Evolutionary conservation across 306 rosid genomes (phyloP), one percentile per base, ranked within the genome.

Genomic region (Vigna hirtella): DNA sequence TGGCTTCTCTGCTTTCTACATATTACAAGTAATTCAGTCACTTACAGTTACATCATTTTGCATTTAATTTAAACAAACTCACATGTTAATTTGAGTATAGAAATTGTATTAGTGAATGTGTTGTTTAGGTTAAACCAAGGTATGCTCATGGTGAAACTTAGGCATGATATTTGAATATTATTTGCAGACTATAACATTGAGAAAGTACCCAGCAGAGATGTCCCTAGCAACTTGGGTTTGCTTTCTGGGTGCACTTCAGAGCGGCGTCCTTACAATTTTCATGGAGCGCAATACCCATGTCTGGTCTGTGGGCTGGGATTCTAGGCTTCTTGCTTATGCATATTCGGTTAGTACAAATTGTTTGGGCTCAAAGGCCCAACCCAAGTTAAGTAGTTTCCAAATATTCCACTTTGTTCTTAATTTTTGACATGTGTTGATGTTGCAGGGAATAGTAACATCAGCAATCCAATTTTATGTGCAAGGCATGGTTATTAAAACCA

Each of bases 181-280:
- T 40, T 64, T 76, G 52, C 88, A 93, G 96, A 79, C 98, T 6
- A 77, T 89, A 50, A 85, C 93, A 17, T 26, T 93, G 68, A 90
- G 74, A 83, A 89, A 79, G 77, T 93, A 93, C 59, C 93, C 90
- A 1, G 96, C 96, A 49, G 91, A 88, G 34, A 79, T 93, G 72
- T 86, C 98, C 1, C 87, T 93, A n/a, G 82, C 98, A 22, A 53
- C 90, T 0, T 85, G 89, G 88, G 78, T 93, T 61, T 91, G 96
- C 79, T 79, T 88, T 26, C 7, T 81, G 14, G 98, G 94, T 2
- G 72, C 91, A 4, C 26, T 93, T 82, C 94, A 93, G 77, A 81
- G 90, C 79, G 9, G 80, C 9, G 89, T 72, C 0, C 70, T 93
- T 4, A 87, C 91, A 9, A 13, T 86, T 9, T 83, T 73, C 17